phyloP scores from a whole-genome alignment of 352 stramenopile genomes.

The Aphanomyces invadans region DNA sequence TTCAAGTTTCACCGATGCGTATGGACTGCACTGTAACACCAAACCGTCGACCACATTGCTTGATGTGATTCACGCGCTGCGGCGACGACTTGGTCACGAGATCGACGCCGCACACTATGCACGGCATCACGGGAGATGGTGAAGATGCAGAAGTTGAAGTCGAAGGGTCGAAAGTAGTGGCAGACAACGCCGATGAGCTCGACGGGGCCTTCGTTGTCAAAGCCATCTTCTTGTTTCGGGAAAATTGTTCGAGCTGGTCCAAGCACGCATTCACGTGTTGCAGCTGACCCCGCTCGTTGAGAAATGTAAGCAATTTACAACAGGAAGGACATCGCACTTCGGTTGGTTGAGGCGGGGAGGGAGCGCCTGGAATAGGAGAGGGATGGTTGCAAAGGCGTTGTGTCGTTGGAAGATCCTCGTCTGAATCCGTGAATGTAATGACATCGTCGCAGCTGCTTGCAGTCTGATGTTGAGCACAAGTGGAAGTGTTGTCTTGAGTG shows the following conservation, averaged over 20 bases:
- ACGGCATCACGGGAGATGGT: conserved; percentile 32
- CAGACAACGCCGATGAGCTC: background rate
- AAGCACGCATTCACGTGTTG: conserved; percentile 72
- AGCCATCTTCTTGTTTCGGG: conserved; percentile 14
- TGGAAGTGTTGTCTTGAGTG: too few species aligned
- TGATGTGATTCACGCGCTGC: conserved; percentile 66
- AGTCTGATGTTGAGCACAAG: too few species aligned
- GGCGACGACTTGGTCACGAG: conserved; percentile 36
- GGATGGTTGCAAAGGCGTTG: background rate
- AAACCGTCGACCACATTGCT: conserved; percentile 62
- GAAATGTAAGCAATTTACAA: conserved; percentile 19
- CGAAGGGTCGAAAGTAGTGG: background rate
- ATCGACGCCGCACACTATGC: conserved; percentile 59
- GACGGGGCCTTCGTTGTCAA: too few species aligned
- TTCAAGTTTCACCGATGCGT: conserved; percentile 25
- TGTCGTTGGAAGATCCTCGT: background rate
- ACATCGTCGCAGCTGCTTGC: background rate
- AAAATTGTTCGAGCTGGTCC: conserved; percentile 30
- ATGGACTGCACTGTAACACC: conserved; percentile 45
- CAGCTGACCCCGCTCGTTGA: conserved; percentile 5
- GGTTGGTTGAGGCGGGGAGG: background rate
- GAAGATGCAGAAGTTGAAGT: background rate
- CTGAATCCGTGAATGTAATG: background rate
- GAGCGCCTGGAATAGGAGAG: background rate
- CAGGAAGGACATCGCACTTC: conserved; percentile 11